Evolutionary conservation across 2,329 filamentous ascomycete genomes (phyloP).

Genomic region (Beauveria pseudobassiana): DNA sequence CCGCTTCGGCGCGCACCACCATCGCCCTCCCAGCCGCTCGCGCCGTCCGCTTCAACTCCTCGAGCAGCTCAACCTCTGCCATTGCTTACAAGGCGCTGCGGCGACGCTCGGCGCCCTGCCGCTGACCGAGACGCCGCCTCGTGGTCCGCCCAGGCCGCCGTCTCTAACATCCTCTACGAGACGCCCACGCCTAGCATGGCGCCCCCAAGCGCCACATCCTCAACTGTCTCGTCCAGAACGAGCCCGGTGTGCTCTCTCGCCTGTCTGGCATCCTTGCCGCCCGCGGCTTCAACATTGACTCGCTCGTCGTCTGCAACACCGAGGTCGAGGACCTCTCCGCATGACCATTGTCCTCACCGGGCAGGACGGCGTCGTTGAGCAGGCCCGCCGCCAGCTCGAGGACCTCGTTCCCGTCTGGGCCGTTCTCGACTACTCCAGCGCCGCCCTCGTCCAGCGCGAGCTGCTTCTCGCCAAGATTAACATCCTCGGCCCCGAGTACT

Average conservation of each 20-base stretch:
- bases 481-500: conserved; percentile 94
- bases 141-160: conserved; percentile 87
- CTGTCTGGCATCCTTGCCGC: conserved; percentile 95
- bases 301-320: conserved; percentile 92
- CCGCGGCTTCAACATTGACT: conserved; percentile 98
- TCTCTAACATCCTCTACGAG: conserved; percentile 98
- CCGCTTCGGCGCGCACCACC: conserved; percentile 21
- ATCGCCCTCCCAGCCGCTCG: conserved; percentile 17
- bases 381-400: conserved; percentile 89
- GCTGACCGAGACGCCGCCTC: conserved; percentile 64
- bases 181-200: conserved; percentile 76
- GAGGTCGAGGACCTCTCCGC: conserved; percentile 94
- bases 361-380: conserved; percentile 94
- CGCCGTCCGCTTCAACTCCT: conserved; percentile 30
- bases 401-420: conserved; percentile 98
- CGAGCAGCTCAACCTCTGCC: conserved; percentile 71
- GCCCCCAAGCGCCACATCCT: conserved; percentile 92
- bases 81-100: conserved; percentile 96
- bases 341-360: conserved; percentile 98
- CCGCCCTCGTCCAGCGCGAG: conserved; percentile 91
- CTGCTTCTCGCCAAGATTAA: conserved; percentile 93
- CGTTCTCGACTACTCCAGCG: conserved; percentile 88
- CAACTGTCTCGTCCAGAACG: conserved; percentile 98
- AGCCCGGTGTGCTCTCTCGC: conserved; percentile 92
- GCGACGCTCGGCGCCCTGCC: conserved; percentile 82